phyloP scores from a whole-genome alignment of 805 yeast species.

The Candida suzukii region DNA sequence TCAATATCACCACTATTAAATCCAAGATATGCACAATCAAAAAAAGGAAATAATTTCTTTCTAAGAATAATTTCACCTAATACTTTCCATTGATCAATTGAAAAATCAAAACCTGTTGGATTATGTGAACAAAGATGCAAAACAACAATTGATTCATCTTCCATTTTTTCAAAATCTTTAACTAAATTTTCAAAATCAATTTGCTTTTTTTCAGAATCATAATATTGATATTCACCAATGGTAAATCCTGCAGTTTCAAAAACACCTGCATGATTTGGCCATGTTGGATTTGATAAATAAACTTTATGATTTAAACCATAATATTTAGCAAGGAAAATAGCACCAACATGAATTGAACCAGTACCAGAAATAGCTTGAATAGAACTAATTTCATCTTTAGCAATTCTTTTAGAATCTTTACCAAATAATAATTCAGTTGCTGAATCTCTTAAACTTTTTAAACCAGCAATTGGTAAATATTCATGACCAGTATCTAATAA shows the following conservation, averaged over 20 bases:
- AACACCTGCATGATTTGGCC: constrained; percentile 43
- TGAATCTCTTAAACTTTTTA: constrained; percentile 46
- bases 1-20: constrained; percentile 40
- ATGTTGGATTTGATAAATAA: constrained; percentile 39
- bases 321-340: constrained; percentile 35
- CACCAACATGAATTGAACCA: constrained; percentile 39
- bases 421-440: constrained; percentile 41
- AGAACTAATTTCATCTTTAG: constrained; percentile 20
- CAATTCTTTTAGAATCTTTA: constrained; percentile 29
- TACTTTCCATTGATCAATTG: constrained; percentile 37
- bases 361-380: constrained; percentile 42
- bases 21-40: constrained; percentile 44
- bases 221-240: constrained; percentile 34
- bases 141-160: constrained; percentile 30
- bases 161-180: constrained; percentile 25
- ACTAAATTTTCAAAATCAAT: constrained; percentile 35
- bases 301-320: constrained; percentile 25
- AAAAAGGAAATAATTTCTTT: constrained; percentile 36
- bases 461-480: constrained; percentile 72
- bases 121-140: constrained; percentile 43
- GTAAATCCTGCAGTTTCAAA: constrained; percentile 37
- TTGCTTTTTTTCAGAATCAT: constrained; percentile 31
- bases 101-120: constrained; percentile 44
- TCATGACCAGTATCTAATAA: constrained; percentile 47
- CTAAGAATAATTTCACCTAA: constrained; percentile 30